A percentile compares a stretch with the other conserved stretches of the same genome.
These are phyloP conservation scores for Colletotrichum liriopes DNA, from an alignment of 2,329 filamentous ascomycete genomes.

Conservation along the genomic window DNA sequence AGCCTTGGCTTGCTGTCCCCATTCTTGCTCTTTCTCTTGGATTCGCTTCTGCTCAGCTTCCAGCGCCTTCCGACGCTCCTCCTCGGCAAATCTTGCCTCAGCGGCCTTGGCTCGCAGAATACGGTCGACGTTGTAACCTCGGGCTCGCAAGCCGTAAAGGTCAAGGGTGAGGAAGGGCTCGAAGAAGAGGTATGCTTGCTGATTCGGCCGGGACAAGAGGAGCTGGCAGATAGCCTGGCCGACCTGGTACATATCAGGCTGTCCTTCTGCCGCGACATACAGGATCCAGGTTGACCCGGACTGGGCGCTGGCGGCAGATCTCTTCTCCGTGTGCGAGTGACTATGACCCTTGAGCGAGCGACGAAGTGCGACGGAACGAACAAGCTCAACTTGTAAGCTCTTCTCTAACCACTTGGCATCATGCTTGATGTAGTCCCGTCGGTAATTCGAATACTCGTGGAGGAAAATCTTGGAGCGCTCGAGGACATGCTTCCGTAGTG, in stretches of 20 bases:
- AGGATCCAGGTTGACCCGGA: slow-evolving; percentile 73
- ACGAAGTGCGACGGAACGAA: slow-evolving; percentile 83
- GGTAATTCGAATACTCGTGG: slow-evolving; percentile 80
- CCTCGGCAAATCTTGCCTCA: slow-evolving; percentile 89
- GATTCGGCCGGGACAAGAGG: slow-evolving; percentile 85
- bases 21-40: slow-evolving; percentile 67
- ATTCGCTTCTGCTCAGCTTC: slow-evolving; percentile 81
- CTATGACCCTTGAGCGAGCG: slow-evolving; percentile 81
- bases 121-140: slow-evolving; percentile 96
- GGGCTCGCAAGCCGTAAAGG: slow-evolving; percentile 83
- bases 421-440: slow-evolving; percentile 84
- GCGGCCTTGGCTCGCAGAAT: slow-evolving; percentile 91
- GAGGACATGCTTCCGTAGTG: slow-evolving; percentile 84
- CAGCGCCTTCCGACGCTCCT: slow-evolving; percentile 81
- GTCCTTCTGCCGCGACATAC: slow-evolving; percentile 79
- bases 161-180: slow-evolving; percentile 92
- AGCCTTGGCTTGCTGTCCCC: slow-evolving; percentile 60
- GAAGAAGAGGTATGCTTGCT: slow-evolving; percentile 90
- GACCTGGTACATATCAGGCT: slow-evolving; percentile 91
- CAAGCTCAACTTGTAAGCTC: slow-evolving; percentile 83
- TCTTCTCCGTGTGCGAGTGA: slow-evolving; percentile 80
- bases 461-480: slow-evolving; percentile 93
- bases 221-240: slow-evolving; percentile 88
- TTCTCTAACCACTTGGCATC: slow-evolving; percentile 93
- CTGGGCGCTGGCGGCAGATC: slow-evolving; percentile 78